Evolutionary conservation across 768 basidiomycete species (phyloP).

Genomic region (Termitomyces sp.): DNA sequence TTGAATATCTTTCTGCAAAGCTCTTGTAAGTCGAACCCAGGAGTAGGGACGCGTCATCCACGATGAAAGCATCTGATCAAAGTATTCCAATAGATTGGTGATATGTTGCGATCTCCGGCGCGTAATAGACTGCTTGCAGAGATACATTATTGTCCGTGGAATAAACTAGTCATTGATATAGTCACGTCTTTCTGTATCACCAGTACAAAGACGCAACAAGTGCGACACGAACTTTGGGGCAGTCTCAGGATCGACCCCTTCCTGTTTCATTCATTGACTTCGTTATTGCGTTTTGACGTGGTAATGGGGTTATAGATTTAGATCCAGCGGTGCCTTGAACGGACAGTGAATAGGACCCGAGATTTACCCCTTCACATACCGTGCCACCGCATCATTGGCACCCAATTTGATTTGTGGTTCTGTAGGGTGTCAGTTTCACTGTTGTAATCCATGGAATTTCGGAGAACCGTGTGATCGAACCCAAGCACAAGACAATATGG

Average conservation of each 20-base stretch:
- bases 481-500: background rate
- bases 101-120: too few species aligned
- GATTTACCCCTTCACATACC: background rate
- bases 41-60: background rate
- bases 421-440: background rate
- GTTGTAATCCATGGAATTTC: background rate
- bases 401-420: background rate
- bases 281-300: background rate
- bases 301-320: background rate
- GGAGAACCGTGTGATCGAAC: background rate
- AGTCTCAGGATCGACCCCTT: background rate
- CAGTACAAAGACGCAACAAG: background rate
- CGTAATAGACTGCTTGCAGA: too few species aligned
- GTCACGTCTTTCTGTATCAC: background rate
- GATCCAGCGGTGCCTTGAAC: background rate
- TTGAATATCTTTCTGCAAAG: background rate
- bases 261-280: background rate
- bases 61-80: background rate
- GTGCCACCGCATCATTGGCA: background rate
- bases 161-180: too few species aligned
- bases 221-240: too few species aligned
- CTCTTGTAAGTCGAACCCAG: background rate
- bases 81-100: too few species aligned
- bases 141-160: too few species aligned
- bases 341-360: background rate